phyloP scores from a whole-genome alignment of 139 green algal genomes.

The Micractinium conductrix region DNA sequence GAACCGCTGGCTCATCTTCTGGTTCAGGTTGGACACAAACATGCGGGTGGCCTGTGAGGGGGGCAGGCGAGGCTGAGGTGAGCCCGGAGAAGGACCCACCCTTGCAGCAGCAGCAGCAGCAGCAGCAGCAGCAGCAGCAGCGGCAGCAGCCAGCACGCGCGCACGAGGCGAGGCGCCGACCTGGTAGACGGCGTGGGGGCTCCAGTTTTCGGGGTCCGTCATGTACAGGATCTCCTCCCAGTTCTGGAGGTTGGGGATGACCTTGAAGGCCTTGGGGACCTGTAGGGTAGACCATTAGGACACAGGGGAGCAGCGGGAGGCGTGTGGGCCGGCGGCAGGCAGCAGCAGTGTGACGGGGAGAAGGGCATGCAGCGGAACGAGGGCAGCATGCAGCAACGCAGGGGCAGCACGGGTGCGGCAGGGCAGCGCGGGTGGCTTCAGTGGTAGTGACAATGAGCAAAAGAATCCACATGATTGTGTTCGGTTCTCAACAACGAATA shows the following conservation, averaged over 20 bases:
- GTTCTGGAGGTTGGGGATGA: conserved; percentile 95
- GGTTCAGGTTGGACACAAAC: conserved; percentile 98
- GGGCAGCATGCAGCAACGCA: neutral
- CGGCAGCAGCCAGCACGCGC: too few relatives aligned
- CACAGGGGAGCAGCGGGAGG: neutral
- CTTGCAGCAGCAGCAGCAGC: neutral
- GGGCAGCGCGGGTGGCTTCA: conserved; percentile 9
- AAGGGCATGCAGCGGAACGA: neutral
- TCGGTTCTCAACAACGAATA: conserved; percentile 44
- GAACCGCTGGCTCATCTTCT: conserved; percentile 85
- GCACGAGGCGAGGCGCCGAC: neutral
- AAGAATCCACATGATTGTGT: conserved; percentile 16
- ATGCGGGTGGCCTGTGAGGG: conserved; percentile 79
- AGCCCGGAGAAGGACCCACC: too few relatives aligned
- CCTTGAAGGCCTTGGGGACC: conserved; percentile 99
- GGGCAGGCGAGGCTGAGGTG: neutral
- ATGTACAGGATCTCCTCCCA: conserved; percentile 98
- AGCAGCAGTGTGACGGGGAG: neutral
- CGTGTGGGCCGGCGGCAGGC: neutral
- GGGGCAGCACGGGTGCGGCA: neutral
- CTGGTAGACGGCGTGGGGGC: conserved; percentile 87
- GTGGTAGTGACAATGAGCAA: conserved; percentile 41
- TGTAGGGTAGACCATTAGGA: neutral
- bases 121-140: too few relatives aligned
- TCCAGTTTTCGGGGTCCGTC: conserved; percentile 90